These are phyloP conservation scores for Macroventuria anomochaeta DNA, from an alignment of 2,329 filamentous ascomycete species.

Conservation along the genomic window DNA sequence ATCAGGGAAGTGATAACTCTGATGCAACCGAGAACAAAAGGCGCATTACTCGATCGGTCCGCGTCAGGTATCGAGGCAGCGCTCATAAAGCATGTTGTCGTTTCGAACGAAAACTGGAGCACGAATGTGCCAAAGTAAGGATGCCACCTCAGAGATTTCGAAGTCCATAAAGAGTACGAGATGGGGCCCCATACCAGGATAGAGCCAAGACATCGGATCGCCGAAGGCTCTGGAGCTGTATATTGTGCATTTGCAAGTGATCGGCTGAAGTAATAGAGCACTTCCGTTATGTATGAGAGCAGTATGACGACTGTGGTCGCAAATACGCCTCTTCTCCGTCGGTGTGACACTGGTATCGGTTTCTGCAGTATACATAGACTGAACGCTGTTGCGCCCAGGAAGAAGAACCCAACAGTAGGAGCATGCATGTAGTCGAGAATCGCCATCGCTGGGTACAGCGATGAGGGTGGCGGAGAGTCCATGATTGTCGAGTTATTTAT, in stretches of 20 bases:
- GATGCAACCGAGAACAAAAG: slow-evolving; percentile 33
- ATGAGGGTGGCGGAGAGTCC: slow-evolving; percentile 10
- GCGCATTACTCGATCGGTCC: slow-evolving; percentile 25
- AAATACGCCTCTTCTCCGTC: slow-evolving; percentile 30
- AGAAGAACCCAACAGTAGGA: slow-evolving; percentile 41
- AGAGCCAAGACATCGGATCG: slow-evolving; percentile 43
- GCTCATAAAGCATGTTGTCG: slow-evolving; percentile 35
- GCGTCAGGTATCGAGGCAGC: slow-evolving; percentile 25
- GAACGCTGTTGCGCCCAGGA: slow-evolving; percentile 35
- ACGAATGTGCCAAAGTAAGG: slow-evolving; percentile 45
- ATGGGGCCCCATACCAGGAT: slow-evolving; percentile 44
- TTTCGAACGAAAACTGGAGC: slow-evolving; percentile 42
- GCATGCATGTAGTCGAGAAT: slow-evolving; percentile 45
- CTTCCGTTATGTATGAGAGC: slow-evolving; percentile 37
- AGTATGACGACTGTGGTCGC: slow-evolving; percentile 24
- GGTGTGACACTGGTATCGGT: slow-evolving; percentile 30
- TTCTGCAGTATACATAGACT: slow-evolving; percentile 43
- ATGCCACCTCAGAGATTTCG: slow-evolving; percentile 38
- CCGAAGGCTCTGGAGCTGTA: slow-evolving; percentile 41
- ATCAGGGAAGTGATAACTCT: slow-evolving; percentile 33
- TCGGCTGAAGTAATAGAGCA: slow-evolving; percentile 43
- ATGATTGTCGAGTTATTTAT: slow-evolving; percentile 17
- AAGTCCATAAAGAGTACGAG: slow-evolving; percentile 31
- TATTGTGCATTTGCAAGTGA: slow-evolving; percentile 39
- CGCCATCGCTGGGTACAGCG: slow-evolving; percentile 32